Evolutionary conservation across 148 eudicot species (phyloP), one percentile per base, ranked within the genome.

Genomic region (Dysphania ambrosioides): DNA sequence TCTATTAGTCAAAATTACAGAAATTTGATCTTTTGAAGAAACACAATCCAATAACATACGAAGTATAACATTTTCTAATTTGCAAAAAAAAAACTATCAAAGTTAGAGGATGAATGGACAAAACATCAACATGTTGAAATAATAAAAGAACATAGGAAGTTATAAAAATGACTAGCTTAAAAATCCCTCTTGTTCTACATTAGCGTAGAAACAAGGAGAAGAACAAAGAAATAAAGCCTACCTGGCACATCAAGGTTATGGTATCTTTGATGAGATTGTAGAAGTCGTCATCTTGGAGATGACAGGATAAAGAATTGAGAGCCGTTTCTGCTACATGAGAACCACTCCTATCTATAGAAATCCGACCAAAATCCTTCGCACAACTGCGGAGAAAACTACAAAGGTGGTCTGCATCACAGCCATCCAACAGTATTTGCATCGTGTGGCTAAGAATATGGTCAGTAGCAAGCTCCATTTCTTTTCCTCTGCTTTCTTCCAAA

Each of bases 281-380:
- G 18, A 51, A 83, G 71, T 85, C 90, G 51, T 66, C 76, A 66
- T 92, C 93, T 75, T 85, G 85, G 77, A 90, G 87, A 83, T 95
- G 92, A 51, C 67, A 49, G n/a, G 85, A 86, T 80, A 95, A 78
- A 59, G 98, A 85, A 77, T 87, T 92, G 59, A 95, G 82, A 63
- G 96, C 98, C 61, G 97, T 79, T 86, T 95, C 98, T 49, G 90
- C 94, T 31, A 95, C 98, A 82, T 92, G 97, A 70, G 98, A 95
- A 78, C 98, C 98, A 77, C 87, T 83, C 49, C 83, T 82, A 79
- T 92, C 98, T 77, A 79, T 89, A 24, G 93, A 81, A 82, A 95
- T 90, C n/a, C 49, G 80, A 72, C 79, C 79, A 73, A 92, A 90
- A 56, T 83, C 81, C 65, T 85, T 81, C n/a, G 89, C 87, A 82